Conservation (phyloP, 768 basidiomycete species). For the Hygrocybe punicea region DNA sequence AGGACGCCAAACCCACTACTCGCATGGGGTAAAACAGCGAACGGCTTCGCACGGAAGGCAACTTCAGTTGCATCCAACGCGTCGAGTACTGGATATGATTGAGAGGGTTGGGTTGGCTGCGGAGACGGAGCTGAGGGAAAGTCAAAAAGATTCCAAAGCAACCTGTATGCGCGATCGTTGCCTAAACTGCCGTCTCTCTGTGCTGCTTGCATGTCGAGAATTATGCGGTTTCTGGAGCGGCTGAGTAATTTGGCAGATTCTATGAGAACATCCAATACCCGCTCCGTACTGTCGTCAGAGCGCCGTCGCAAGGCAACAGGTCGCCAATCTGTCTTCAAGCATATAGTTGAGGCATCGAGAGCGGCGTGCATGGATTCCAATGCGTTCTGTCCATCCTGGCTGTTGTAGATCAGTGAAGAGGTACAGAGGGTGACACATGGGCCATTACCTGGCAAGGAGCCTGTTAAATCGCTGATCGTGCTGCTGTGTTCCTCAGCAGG, state of each 20-base stretch:
- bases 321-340: neutral
- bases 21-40: neutral
- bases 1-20: neutral
- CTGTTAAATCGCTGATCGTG: neutral
- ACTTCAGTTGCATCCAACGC: neutral
- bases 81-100: neutral
- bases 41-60: neutral
- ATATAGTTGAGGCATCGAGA: neutral
- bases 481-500: neutral
- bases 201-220: neutral
- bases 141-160: neutral
- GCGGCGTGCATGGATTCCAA: neutral
- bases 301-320: neutral
- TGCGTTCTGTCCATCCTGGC: neutral
- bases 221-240: neutral
- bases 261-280: neutral
- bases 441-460: neutral
- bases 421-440: neutral
- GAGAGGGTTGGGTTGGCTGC: neutral
- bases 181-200: neutral
- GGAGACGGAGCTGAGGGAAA: neutral
- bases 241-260: neutral
- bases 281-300: neutral
- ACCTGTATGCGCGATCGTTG: neutral
- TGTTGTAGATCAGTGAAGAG: neutral